Evolutionary conservation across 78 protist species (phyloP).

Genomic region (Isochrysis galbana): DNA sequence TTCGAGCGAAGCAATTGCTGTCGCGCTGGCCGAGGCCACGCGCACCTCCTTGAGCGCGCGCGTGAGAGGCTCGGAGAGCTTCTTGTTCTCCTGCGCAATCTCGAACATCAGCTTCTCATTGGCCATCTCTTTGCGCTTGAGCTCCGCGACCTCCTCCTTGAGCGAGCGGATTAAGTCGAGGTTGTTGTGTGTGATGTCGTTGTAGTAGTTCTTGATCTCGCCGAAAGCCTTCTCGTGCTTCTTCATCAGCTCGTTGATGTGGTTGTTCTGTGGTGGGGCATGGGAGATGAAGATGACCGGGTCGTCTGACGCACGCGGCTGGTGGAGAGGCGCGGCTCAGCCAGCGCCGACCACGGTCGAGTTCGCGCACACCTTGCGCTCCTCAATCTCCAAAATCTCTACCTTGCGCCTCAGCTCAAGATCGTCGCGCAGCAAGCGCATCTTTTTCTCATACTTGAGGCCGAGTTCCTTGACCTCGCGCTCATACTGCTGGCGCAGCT

Average conservation of each 20-base stretch:
- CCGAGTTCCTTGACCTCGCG: constrained; percentile 57
- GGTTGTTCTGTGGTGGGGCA: no score
- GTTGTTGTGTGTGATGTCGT: constrained; percentile 80
- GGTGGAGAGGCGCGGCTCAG: no score
- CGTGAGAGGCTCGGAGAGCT: constrained; percentile 76
- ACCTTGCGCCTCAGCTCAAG: constrained; percentile 62
- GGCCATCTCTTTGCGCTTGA: constrained; percentile 34
- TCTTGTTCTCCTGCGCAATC: constrained; percentile 66
- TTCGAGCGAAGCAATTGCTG: no score
- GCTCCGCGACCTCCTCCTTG: constrained; percentile 59
- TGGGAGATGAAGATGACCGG: no score
- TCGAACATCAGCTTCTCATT: constrained; percentile 77
- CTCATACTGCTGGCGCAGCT: constrained; percentile 56
- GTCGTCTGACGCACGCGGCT: no score
- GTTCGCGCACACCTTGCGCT: no score
- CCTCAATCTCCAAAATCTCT: constrained; percentile 76
- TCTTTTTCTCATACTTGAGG: constrained; percentile 53
- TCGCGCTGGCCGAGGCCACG: not conserved
- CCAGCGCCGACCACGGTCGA: no score
- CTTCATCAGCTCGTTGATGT: constrained; percentile 67
- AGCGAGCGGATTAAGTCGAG: constrained; percentile 76
- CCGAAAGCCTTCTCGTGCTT: constrained; percentile 74
- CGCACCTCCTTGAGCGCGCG: constrained; percentile 41
- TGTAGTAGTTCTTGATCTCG: constrained; percentile 75
- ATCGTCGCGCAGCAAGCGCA: constrained; percentile 63